phyloP scores from a whole-genome alignment of 2,329 filamentous ascomycete species.

The Madurella fahalii region DNA sequence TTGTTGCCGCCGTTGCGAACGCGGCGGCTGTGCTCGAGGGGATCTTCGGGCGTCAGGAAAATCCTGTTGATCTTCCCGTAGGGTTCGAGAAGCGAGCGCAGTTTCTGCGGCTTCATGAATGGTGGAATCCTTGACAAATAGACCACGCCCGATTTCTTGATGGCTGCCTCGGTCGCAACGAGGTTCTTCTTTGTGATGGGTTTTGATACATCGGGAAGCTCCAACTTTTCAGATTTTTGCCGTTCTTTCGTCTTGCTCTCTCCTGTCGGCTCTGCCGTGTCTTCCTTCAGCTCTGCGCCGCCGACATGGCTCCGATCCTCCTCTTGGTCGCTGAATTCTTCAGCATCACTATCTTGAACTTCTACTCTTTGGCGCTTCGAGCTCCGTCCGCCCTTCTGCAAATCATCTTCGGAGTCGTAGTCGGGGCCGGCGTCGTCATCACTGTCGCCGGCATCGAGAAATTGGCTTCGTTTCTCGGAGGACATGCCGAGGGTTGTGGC shows the following conservation, averaged over 20 bases:
- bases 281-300: constrained; percentile 24
- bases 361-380: constrained; percentile 62
- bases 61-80: constrained; percentile 74
- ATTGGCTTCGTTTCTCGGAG: constrained; percentile 67
- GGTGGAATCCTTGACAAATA: constrained; percentile 82
- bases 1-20: constrained; percentile 75
- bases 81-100: constrained; percentile 68
- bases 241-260: constrained; percentile 25
- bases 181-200: constrained; percentile 64
- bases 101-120: constrained; percentile 80
- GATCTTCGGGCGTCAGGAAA: constrained; percentile 74
- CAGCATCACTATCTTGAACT: constrained; percentile 39
- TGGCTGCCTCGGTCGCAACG: constrained; percentile 58
- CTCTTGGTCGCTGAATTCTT: constrained; percentile 35
- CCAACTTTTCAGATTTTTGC: constrained; percentile 18
- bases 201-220: constrained; percentile 48
- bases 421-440: constrained; percentile 55
- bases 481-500: constrained; percentile 47
- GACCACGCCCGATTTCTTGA: constrained; percentile 72
- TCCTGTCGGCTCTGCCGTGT: constrained; percentile 24
- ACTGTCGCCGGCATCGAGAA: constrained; percentile 59
- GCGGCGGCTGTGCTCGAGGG: constrained; percentile 60
- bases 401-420: constrained; percentile 66
- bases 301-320: constrained; percentile 28
- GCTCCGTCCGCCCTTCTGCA: constrained; percentile 60